phyloP scores from a whole-genome alignment of 768 basidiomycete species.

The Boletus rufocinnamomeus region DNA sequence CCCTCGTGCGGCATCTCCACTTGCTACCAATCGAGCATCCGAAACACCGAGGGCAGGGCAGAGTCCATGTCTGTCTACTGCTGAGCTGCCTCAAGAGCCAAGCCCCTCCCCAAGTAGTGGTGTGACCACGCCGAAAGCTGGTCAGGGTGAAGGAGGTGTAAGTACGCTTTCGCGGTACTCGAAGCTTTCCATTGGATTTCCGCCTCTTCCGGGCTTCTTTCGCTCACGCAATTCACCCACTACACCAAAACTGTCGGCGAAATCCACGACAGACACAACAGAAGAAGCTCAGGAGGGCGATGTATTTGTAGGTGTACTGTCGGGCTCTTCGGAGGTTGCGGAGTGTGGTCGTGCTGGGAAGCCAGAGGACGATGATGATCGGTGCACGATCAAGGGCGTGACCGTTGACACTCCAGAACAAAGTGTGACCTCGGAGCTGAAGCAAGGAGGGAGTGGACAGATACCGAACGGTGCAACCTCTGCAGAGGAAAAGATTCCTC shows the following conservation, averaged over 20 bases:
- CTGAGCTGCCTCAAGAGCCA: conserved; percentile 35
- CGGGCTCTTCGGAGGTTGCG: conserved; percentile 10
- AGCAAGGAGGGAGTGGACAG: conserved; percentile 14
- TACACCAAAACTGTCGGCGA: conserved; percentile 27
- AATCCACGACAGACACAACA: conserved; percentile 21
- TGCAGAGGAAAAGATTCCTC: conserved; percentile 27
- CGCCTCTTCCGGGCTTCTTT: conserved; percentile 64
- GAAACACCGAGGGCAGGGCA: conserved; percentile 32
- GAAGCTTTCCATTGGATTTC: conserved; percentile 50
- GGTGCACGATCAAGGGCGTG: conserved; percentile 40
- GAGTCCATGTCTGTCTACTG: conserved; percentile 10
- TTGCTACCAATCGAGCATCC: conserved; percentile 11
- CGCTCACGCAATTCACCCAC: conserved; percentile 61
- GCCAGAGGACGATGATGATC: conserved; percentile 45
- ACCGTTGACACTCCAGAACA: conserved; percentile 23
- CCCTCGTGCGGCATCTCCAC: conserved; percentile 22
- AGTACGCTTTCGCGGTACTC: conserved; percentile 40
- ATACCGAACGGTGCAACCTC: conserved; percentile 7
- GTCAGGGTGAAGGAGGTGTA: conserved; percentile 36
- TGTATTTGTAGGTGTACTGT: conserved; percentile 5
- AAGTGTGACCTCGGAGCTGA: conserved; percentile 12
- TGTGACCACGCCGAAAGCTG: conserved; percentile 54
- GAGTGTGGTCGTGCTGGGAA: conserved; percentile 11
- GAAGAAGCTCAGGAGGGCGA: conserved; percentile 27
- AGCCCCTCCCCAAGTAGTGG: conserved; percentile 55